These are phyloP conservation scores for Fusarium cyanostomum DNA, from an alignment of 2,329 filamentous ascomycete species.

Conservation along the genomic window DNA sequence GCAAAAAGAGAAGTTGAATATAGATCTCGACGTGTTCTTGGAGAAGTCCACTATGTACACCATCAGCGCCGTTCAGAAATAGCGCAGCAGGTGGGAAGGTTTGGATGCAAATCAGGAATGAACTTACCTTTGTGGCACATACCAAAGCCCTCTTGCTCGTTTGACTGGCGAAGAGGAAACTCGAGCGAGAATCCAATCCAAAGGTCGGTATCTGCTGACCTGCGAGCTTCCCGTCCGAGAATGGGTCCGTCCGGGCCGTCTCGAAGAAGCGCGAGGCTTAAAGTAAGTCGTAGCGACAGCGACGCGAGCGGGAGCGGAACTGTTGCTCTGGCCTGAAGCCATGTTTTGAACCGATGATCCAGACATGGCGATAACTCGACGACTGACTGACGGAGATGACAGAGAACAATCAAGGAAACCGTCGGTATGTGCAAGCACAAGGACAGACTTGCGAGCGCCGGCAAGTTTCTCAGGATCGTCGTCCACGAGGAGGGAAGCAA, in stretches of 20 bases:
- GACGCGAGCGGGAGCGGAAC: neutral
- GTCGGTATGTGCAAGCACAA: neutral
- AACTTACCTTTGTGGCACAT: neutral
- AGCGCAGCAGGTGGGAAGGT: no score
- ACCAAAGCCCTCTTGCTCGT: neutral
- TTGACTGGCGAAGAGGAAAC: neutral
- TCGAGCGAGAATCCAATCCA: neutral
- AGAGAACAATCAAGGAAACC: neutral
- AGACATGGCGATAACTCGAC: no score
- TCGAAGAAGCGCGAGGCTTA: neutral
- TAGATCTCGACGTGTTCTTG: no score
- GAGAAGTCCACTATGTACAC: neutral
- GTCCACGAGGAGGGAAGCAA: neutral
- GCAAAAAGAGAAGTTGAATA: no score
- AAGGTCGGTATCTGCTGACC: neutral
- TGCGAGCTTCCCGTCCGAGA: neutral
- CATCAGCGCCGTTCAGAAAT: neutral
- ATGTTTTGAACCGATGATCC: neutral
- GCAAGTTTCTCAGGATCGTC: neutral
- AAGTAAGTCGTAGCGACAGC: neutral
- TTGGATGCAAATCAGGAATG: no score
- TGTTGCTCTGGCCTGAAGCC: neutral
- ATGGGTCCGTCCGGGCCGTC: neutral
- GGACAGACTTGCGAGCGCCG: neutral
- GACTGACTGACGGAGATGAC: neutral